A percentile compares a stretch with the other conserved stretches of the same genome.
phyloP scores from a whole-genome alignment of 2,329 filamentous ascomycete genomes.

The Hypocrella siamensis region DNA sequence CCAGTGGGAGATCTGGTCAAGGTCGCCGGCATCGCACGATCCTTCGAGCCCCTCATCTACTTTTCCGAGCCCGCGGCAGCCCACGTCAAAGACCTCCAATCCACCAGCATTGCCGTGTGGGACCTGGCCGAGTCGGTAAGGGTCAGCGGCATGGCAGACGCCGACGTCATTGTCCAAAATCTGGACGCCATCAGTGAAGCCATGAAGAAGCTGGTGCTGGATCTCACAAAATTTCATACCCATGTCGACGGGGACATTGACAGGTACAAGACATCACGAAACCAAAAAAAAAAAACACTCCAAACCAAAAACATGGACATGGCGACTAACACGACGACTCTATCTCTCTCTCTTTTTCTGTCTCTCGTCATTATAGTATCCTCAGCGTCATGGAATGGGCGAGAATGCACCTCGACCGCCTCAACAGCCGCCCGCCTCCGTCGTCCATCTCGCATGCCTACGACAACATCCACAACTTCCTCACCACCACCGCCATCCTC shows the following conservation, averaged over 20 bases:
- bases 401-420: slow-evolving; percentile 61
- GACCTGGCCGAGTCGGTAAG: slow-evolving; percentile 85
- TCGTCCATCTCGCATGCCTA: slow-evolving; percentile 50
- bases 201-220: slow-evolving; percentile 67
- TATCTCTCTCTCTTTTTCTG: not conserved
- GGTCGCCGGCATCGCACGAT: slow-evolving; percentile 74
- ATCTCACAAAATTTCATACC: slow-evolving; percentile 83
- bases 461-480: slow-evolving; percentile 67
- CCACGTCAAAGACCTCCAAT: slow-evolving; percentile 77
- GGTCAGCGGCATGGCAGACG: slow-evolving; percentile 80
- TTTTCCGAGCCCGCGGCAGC: slow-evolving; percentile 81
- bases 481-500: slow-evolving; percentile 48
- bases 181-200: slow-evolving; percentile 76
- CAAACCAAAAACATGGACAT: not conserved
- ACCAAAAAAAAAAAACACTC: too few species aligned
- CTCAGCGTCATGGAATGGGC: slow-evolving; percentile 96
- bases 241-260: slow-evolving; percentile 90
- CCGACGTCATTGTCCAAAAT: slow-evolving; percentile 68
- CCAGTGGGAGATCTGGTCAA: slow-evolving; percentile 60
- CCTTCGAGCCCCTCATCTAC: slow-evolving; percentile 87
- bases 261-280: slow-evolving; percentile 30
- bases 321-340: not conserved
- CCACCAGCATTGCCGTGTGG: slow-evolving; percentile 87
- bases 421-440: slow-evolving; percentile 45
- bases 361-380: slow-evolving; percentile 38